Base-by-base conservation (phyloP, 148 eudicot genomes). In the Rhododendron ovatum region DNA sequence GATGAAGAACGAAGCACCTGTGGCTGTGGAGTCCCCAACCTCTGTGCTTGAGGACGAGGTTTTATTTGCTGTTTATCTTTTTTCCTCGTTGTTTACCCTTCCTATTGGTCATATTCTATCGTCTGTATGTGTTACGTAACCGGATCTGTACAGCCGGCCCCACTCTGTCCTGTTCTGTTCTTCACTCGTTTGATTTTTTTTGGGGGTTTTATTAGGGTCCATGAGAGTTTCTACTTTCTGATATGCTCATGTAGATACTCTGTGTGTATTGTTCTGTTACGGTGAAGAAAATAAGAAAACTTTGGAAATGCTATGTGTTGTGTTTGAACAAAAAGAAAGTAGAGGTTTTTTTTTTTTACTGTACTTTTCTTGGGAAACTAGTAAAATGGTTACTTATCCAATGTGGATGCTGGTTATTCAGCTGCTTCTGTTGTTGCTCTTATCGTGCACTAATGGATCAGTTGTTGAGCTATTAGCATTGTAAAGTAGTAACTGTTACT, bases 11-110 rank as follows among this genome's bases (percentile, higher is more conserved):
- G 98, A 93, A 39, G 87, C 89, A 7, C 37, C 88, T 2, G 90
- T 50, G 53, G 15, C 87, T 5, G 89, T 84, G 15, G 99, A 95
- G 74, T 97, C 96, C 63, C 98, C 99, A 1, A 93, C 92, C 82
- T 96, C 98, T 26, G 98, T 95, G 12, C 96, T 95, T 37, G 94
- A 81, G 85, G 99, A 95, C 17, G 98, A 96, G 96, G 98, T 96
- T 79, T 55, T 59, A 59, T 81, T 6, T 81, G 37, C 22, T 67
- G 74, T 86, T 61, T 41, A 24, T 82, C 4, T 5, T 61, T n/a
- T 14, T 50, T 30, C 30, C 48, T 5, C 82, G 20, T 12, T 83
- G 4, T 67, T 47, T 35, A 50, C 22, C 14, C 51, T 18, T 24
- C 41, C 30, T 57, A 2, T 2, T n/a, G n/a, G 43, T 4, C 30